Evolutionary conservation across 495 filamentous ascomycete species (phyloP).

Genomic region (Bombardia bombarda): DNA sequence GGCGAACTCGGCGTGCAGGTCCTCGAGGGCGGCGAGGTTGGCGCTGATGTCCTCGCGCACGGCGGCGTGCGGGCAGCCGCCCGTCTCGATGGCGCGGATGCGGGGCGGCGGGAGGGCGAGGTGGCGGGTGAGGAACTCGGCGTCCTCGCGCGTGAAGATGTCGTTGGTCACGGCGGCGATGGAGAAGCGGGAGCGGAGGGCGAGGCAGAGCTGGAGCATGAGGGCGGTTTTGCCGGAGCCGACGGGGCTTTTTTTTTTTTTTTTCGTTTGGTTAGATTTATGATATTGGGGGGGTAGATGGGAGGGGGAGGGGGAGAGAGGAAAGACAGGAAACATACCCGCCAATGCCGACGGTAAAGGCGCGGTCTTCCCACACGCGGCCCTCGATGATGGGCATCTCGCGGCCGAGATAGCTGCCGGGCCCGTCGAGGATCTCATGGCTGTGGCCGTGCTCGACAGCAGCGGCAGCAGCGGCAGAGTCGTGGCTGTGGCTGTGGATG

Average conservation of each 20-base stretch:
- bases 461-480: conserved; percentile 46
- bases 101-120: conserved; percentile 70
- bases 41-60: conserved; percentile 94
- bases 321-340: too few relatives aligned
- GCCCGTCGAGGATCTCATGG: conserved; percentile 92
- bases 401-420: conserved; percentile 80
- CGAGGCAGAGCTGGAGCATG: conserved; percentile 81
- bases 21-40: conserved; percentile 87
- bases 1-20: conserved; percentile 67
- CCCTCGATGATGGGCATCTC: conserved; percentile 90
- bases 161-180: conserved; percentile 97
- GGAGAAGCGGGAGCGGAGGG: conserved; percentile 67
- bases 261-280: not conserved
- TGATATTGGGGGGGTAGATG: conserved; percentile 7
- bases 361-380: conserved; percentile 80
- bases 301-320: not conserved
- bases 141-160: conserved; percentile 98
- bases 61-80: conserved; percentile 94
- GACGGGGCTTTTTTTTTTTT: conserved; percentile 57
- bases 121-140: conserved; percentile 89
- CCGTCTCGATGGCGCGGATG: conserved; percentile 94
- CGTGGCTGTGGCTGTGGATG: conserved; percentile 43
- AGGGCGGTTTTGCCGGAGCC: conserved; percentile 96
- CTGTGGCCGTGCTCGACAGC: conserved; percentile 83
- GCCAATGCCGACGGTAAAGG: conserved; percentile 93